phyloP scores from a whole-genome alignment of 2,329 filamentous ascomycete genomes.

The Lizonia empirigonia region DNA sequence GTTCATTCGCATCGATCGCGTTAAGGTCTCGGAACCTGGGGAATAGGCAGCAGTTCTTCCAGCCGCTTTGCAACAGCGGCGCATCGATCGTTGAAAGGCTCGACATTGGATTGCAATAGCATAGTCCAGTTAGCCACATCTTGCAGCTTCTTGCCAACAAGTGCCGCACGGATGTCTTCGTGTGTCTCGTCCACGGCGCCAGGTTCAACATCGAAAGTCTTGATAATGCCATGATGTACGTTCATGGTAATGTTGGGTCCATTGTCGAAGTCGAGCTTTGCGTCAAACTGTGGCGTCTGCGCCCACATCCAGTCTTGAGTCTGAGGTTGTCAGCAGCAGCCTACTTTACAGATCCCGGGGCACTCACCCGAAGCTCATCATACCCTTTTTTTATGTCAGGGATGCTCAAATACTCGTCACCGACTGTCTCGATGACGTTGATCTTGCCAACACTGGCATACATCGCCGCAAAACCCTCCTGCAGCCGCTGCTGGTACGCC shows the following conservation, averaged over 20 bases:
- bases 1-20: no score
- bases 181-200: conserved; percentile 8
- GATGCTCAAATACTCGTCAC: conserved; percentile 58
- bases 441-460: conserved; percentile 59
- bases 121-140: conserved; percentile 53
- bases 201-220: conserved; percentile 48
- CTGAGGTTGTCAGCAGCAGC: conserved; percentile 50
- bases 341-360: neutral
- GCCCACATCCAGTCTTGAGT: conserved; percentile 77
- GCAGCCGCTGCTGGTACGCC: conserved; percentile 54
- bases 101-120: conserved; percentile 26
- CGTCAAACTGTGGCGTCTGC: conserved; percentile 83
- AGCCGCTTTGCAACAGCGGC: conserved; percentile 24
- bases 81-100: conserved; percentile 20
- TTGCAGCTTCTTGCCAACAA: conserved; percentile 54
- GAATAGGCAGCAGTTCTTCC: conserved; percentile 31
- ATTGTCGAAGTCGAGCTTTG: conserved; percentile 59
- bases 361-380: conserved; percentile 63
- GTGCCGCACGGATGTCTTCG: conserved; percentile 23
- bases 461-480: conserved; percentile 66
- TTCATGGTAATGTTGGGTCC: conserved; percentile 31
- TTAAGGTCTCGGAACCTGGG: conserved; percentile 14
- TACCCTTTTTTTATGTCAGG: conserved; percentile 66
- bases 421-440: conserved; percentile 54
- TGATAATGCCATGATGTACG: conserved; percentile 63